Evolutionary conservation across 2,329 filamentous ascomycete genomes (phyloP).

Genomic region (Periconia macrospinosa): DNA sequence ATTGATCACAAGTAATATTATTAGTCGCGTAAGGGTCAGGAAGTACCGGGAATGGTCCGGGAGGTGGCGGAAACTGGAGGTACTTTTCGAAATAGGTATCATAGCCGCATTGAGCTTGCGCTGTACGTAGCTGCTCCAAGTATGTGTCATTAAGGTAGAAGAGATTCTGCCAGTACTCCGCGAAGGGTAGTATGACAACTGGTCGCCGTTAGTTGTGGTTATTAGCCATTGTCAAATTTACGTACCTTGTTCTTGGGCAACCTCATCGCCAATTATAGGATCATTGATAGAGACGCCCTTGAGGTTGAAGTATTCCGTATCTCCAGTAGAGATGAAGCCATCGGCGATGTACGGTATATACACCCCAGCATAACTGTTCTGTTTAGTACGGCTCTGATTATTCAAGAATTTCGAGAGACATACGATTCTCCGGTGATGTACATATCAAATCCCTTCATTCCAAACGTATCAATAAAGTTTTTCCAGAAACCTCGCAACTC

Average conservation of each 20-base stretch:
- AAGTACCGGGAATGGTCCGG: slow-evolving; percentile 28
- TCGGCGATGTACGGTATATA: slow-evolving; percentile 62
- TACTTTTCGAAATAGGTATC: slow-evolving; percentile 36
- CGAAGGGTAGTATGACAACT: slow-evolving; percentile 39
- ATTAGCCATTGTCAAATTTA: slow-evolving; percentile 2
- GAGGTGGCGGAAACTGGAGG: slow-evolving; percentile 46
- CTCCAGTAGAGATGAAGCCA: slow-evolving; percentile 57
- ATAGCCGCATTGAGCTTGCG: slow-evolving; percentile 42
- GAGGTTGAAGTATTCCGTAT: slow-evolving; percentile 37
- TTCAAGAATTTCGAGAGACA: not conserved
- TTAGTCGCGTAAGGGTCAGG: slow-evolving; percentile 14
- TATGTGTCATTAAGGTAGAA: slow-evolving; percentile 49
- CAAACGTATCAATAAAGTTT: slow-evolving; percentile 48
- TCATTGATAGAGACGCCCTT: slow-evolving; percentile 50
- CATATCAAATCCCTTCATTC: slow-evolving; percentile 55
- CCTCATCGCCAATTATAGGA: slow-evolving; percentile 48
- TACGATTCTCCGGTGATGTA: slow-evolving; percentile 61
- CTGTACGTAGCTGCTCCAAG: slow-evolving; percentile 36
- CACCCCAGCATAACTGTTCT: slow-evolving; percentile 45
- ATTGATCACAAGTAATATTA: slow-evolving; percentile 42
- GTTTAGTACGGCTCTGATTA: not conserved
- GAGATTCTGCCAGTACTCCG: slow-evolving; percentile 45
- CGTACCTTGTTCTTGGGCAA: slow-evolving; percentile 40
- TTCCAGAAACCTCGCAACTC: slow-evolving; percentile 57
- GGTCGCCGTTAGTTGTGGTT: slow-evolving; percentile 2